Conservation (phyloP, 345 rosid species). For the Citrus unshiu region DNA sequence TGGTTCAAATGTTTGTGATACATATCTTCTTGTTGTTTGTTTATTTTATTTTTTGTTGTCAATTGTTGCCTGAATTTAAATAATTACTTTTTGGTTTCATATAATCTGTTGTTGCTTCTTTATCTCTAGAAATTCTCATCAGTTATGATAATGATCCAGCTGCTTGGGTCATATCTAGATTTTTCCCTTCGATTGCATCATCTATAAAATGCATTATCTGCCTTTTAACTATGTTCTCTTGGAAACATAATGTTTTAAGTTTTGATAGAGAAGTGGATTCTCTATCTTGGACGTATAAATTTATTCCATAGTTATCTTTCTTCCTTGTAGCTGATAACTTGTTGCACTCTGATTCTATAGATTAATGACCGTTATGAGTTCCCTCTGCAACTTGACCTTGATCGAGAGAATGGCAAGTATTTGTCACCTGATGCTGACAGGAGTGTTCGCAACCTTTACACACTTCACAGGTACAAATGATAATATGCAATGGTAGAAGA, state of each 20-base stretch:
- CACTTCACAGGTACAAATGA: slow-evolving; percentile 67
- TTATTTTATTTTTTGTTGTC: background rate
- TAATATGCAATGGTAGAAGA: background rate
- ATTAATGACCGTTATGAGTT: slow-evolving; percentile 97
- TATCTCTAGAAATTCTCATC: background rate
- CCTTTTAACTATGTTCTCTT: background rate
- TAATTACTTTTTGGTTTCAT: background rate
- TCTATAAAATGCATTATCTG: background rate
- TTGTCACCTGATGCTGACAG: slow-evolving; percentile 89
- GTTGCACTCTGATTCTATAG: slow-evolving; percentile 34
- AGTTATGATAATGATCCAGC: background rate
- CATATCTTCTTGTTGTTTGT: background rate
- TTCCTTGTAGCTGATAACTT: background rate
- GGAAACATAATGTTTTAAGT: background rate
- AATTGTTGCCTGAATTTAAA: background rate
- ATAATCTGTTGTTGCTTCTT: background rate
- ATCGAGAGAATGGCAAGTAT: slow-evolving; percentile 76
- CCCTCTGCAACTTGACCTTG: slow-evolving; percentile 96
- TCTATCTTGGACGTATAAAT: background rate
- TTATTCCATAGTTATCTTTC: background rate
- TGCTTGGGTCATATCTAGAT: background rate
- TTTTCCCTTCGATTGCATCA: background rate
- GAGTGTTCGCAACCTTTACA: slow-evolving; percentile 87
- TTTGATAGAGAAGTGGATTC: background rate
- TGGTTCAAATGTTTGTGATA: background rate